phyloP scores from a whole-genome alignment of 2,329 filamentous ascomycete genomes.

The Talaromyces sp. region DNA sequence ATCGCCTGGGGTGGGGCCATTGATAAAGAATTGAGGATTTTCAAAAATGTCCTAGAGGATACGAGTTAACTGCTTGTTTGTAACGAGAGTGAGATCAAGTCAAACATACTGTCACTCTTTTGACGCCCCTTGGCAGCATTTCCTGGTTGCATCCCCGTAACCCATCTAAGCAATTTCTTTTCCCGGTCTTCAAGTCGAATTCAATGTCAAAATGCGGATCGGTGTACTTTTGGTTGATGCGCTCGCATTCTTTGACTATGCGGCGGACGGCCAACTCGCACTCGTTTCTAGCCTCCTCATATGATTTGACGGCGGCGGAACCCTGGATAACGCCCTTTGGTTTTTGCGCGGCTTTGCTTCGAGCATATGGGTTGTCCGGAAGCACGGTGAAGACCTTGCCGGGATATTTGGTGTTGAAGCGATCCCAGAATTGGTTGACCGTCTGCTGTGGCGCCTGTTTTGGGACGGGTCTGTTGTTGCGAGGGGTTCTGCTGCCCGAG shows the following conservation, averaged over 20 bases:
- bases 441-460: constrained; percentile 61
- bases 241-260: constrained; percentile 60
- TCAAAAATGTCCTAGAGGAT: constrained; percentile 67
- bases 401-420: constrained; percentile 64
- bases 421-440: constrained; percentile 68
- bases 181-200: constrained; percentile 61
- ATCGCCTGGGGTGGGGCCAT: constrained; percentile 70
- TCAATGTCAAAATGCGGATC: constrained; percentile 87
- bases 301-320: constrained; percentile 60
- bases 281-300: constrained; percentile 64
- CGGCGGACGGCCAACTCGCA: constrained; percentile 59
- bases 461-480: constrained; percentile 23
- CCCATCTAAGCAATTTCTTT: constrained; percentile 49
- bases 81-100: neutral
- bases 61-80: neutral
- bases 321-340: constrained; percentile 51
- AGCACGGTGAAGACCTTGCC: constrained; percentile 69
- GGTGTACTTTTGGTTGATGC: constrained; percentile 78
- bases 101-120: constrained; percentile 55
- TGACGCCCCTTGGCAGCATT: constrained; percentile 64
- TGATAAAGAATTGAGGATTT: constrained; percentile 68
- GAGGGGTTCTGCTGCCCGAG: constrained; percentile 27
- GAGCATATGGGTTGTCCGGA: constrained; percentile 62
- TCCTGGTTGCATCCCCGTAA: constrained; percentile 32
- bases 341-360: constrained; percentile 53